These are phyloP conservation scores for Tritrichomonas foetus DNA, from an alignment of 208 protist genomes.

Conservation along the genomic window DNA sequence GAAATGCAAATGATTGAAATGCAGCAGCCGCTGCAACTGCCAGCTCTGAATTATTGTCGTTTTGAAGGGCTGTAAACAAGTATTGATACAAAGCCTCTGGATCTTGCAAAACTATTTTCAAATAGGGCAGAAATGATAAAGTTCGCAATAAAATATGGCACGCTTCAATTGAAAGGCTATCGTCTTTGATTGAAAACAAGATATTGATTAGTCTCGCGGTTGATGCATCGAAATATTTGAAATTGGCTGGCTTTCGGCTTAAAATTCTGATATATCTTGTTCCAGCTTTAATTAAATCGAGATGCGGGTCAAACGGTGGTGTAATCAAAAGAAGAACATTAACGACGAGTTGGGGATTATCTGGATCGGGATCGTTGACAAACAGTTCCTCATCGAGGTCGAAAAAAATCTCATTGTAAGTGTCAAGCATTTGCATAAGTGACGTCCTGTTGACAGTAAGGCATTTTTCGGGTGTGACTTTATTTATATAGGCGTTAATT, in stretches of 20 bases:
- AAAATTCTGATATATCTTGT: neutral
- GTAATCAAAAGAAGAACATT: neutral
- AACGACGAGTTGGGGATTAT: neutral
- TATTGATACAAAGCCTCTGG: neutral
- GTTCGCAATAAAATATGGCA: neutral
- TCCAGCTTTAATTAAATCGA: neutral
- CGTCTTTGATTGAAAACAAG: neutral
- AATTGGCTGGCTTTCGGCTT: neutral
- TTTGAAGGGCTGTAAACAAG: neutral
- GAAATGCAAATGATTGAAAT: slow-evolving; percentile 26
- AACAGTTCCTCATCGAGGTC: slow-evolving; percentile 30
- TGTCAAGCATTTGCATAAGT: neutral
- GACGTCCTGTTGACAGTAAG: neutral
- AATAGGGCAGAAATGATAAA: neutral
- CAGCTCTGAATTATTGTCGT: neutral
- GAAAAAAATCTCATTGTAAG: slow-evolving; percentile 36
- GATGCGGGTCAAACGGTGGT: neutral
- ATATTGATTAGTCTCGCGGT: neutral
- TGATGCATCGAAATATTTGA: slow-evolving; percentile 31
- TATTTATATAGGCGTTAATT: slow-evolving; percentile 31
- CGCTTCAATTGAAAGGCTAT: neutral
- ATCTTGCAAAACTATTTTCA: neutral
- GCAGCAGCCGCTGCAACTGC: neutral
- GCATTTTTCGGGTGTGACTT: neutral
- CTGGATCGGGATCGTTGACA: neutral